Evolutionary conservation across 2,329 filamentous ascomycete species (phyloP).

Genomic region (Fusarium illudens): DNA sequence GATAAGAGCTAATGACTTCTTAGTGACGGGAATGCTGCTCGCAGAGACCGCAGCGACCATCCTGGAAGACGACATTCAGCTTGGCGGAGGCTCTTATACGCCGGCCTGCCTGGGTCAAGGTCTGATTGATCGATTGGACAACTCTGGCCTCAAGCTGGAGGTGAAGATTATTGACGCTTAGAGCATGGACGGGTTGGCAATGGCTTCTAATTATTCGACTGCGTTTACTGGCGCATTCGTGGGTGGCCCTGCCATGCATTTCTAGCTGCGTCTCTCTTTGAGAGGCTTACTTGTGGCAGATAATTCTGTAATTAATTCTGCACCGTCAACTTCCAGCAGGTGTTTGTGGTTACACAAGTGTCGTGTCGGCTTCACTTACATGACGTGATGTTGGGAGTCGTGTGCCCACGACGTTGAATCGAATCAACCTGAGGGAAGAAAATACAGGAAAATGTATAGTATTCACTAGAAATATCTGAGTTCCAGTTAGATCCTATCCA

Average conservation of each 20-base stretch:
- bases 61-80: constrained; percentile 66
- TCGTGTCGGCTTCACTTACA: background rate
- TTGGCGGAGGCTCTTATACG: constrained; percentile 75
- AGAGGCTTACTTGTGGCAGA: background rate
- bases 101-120: constrained; percentile 74
- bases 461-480: background rate
- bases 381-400: background rate
- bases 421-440: background rate
- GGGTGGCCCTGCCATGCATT: background rate
- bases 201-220: background rate
- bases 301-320: background rate
- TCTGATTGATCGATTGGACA: constrained; percentile 69
- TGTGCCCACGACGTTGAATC: background rate
- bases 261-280: background rate
- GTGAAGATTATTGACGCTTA: constrained; percentile 52
- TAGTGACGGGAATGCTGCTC: constrained; percentile 72
- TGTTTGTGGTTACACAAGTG: background rate
- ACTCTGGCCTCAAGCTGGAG: constrained; percentile 70
- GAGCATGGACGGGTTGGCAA: background rate
- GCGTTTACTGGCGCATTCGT: background rate
- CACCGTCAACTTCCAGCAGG: background rate
- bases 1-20: constrained; percentile 5
- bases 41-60: constrained; percentile 72
- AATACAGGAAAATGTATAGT: background rate
- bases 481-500: no score